Conservation (phyloP, 768 basidiomycete species). For the Hebeloma cylindrosporum region DNA sequence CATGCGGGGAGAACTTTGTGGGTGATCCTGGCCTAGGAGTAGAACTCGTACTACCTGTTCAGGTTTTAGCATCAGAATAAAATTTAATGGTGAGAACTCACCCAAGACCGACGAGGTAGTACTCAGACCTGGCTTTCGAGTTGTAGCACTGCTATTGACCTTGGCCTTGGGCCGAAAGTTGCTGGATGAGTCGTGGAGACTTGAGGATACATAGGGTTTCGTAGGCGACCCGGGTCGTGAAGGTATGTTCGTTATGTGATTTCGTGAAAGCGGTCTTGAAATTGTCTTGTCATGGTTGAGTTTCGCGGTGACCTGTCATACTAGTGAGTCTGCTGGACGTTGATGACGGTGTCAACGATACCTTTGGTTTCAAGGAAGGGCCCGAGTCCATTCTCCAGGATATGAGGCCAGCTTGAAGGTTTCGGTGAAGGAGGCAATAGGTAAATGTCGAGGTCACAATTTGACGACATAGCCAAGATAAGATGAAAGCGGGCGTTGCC, state of each 20-base stretch:
- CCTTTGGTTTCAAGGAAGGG: constrained; percentile 46
- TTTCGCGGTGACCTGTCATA: constrained; percentile 58
- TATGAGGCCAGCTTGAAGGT: constrained; percentile 7
- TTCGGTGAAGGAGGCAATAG: constrained; percentile 5
- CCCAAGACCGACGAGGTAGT: constrained; percentile 11
- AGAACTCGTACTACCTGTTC: constrained; percentile 18
- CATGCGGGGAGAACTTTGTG: constrained; percentile 40
- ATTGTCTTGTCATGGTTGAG: constrained; percentile 40
- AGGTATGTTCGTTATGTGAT: constrained; percentile 22
- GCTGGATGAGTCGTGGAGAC: constrained; percentile 21
- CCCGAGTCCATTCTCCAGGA: constrained; percentile 22
- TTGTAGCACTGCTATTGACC: constrained; percentile 54
- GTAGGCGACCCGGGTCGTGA: constrained; percentile 49
- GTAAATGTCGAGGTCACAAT: neutral
- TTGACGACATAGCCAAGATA: constrained; percentile 11
- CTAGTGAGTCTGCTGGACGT: too few species aligned
- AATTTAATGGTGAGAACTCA: constrained; percentile 3
- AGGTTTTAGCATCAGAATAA: neutral
- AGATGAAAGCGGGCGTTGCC: constrained; percentile 12
- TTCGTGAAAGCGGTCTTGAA: constrained; percentile 29
- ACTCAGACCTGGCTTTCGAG: constrained; percentile 27
- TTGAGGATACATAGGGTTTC: constrained; percentile 28
- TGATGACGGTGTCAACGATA: constrained; percentile 17
- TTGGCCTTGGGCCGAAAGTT: constrained; percentile 55
- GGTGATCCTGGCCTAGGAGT: constrained; percentile 44